Evolutionary conservation across 2,329 filamentous ascomycete genomes (phyloP).

Genomic region (Chlorencoelia australis): DNA sequence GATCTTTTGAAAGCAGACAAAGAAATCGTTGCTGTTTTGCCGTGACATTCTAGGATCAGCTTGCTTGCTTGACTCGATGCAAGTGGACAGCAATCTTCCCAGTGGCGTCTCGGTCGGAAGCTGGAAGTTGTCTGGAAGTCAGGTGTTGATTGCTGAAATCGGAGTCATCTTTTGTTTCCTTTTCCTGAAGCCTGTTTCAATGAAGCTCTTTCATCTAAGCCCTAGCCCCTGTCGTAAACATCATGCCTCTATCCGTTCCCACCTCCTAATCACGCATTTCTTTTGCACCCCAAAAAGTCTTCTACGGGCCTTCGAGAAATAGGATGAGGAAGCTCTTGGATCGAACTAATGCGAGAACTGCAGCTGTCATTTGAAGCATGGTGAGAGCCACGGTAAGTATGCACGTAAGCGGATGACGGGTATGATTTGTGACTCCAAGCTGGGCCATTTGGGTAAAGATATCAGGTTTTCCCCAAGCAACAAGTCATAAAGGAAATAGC

Average conservation of each 20-base stretch:
- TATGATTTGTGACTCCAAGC: slow-evolving; percentile 10
- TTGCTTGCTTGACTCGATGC: slow-evolving; percentile 44
- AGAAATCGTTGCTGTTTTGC: too few species aligned
- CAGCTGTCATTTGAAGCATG: slow-evolving; percentile 31
- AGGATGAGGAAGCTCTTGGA: slow-evolving; percentile 20
- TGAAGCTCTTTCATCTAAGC: slow-evolving; percentile 4
- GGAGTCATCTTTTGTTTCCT: slow-evolving; percentile 4
- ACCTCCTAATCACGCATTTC: slow-evolving; percentile 16
- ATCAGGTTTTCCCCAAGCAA: too few species aligned
- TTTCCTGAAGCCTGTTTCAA: slow-evolving; percentile 5
- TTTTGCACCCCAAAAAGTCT: slow-evolving; percentile 20
- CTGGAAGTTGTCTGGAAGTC: slow-evolving; percentile 6
- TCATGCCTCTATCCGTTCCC: slow-evolving; percentile 21
- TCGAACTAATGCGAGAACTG: slow-evolving; percentile 29
- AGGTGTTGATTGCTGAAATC: slow-evolving; percentile 5
- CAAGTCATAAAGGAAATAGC: slow-evolving; percentile 10
- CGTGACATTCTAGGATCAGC: slow-evolving; percentile 17
- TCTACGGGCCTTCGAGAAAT: slow-evolving; percentile 35
- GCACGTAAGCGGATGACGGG: slow-evolving; percentile 21
- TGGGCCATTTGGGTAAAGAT: slow-evolving; percentile 8
- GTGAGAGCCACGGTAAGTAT: slow-evolving; percentile 16
- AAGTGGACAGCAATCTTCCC: slow-evolving; percentile 33
- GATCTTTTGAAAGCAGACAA: slow-evolving; percentile 34
- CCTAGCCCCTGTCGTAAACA: slow-evolving; percentile 12
- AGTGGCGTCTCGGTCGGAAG: slow-evolving; percentile 5